Conservation (phyloP, 2,329 filamentous ascomycete genomes). For the Colletotrichum aenigma region DNA sequence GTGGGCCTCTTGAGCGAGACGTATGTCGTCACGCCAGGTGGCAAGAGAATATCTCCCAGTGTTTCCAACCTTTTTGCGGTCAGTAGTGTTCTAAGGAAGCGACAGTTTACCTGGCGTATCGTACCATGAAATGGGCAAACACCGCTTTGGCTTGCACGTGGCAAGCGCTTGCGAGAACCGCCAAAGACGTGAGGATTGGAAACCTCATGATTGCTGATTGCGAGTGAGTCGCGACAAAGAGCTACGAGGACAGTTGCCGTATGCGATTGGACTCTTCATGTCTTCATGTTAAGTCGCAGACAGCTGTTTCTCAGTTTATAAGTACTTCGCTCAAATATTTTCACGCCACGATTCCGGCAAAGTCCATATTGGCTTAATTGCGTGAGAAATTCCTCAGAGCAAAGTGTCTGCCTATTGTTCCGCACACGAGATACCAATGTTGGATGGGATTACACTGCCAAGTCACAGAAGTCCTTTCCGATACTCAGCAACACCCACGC, state of each 20-base stretch:
- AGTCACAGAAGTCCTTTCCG: neutral
- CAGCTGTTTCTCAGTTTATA: neutral
- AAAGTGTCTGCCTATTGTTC: neutral
- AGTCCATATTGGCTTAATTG: fast-evolving
- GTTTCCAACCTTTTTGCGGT: neutral
- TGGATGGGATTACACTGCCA: neutral
- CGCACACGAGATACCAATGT: neutral
- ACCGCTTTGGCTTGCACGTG: neutral
- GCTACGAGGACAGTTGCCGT: too few species aligned
- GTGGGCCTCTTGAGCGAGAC: conserved; percentile 5
- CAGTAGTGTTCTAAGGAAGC: neutral
- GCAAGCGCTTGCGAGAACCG: neutral
- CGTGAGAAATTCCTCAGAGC: fast-evolving
- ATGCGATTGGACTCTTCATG: too few species aligned
- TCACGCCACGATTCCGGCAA: neutral
- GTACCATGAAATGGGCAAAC: neutral
- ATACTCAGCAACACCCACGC: fast-evolving
- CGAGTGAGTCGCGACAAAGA: neutral
- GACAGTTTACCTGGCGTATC: fast-evolving
- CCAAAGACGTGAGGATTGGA: neutral
- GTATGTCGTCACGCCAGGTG: conserved; percentile 14
- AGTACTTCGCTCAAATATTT: neutral
- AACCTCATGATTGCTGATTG: neutral
- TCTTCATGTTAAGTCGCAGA: neutral
- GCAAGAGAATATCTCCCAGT: conserved; percentile 30